Base-by-base conservation (phyloP, 768 basidiomycete genomes). In the Glaciozyma martinii region DNA sequence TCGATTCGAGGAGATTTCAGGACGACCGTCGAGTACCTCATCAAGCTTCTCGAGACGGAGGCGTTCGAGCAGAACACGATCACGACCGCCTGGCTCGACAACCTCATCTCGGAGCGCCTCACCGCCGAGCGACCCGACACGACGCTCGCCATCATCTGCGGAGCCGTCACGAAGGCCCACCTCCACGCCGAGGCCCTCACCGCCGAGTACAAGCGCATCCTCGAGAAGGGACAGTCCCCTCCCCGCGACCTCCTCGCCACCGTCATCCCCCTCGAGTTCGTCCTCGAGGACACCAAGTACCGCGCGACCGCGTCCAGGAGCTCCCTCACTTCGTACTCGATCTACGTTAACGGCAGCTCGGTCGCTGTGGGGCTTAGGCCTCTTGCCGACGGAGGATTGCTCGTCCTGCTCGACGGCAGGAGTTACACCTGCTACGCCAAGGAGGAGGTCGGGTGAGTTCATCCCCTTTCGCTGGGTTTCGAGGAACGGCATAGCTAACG, bases 1-100 rank as follows among this genome's bases (percentile, higher is more conserved):
- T 92, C 90, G 77, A 99, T 99, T 76, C 90, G 95, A 72, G 95
- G 95, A 63, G 95, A 99, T 77, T 99, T 99, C 81, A 80, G 95
- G 68, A 95, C 92, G 19, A 99, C 95, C 0, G 95, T 98, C 73
- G 95, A 99, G 77, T 99, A 99, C 77, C 85, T 95, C 70, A 98
- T 99, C 84, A 95, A 93, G 77, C 83, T 98, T 7, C 82, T 99
- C 66, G 92, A 98, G 77, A 83, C 95, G 60, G 88, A 92, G 69
- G 89, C 92, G 27, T 99, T 99, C 81, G 86, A 90, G 77, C 87
- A 93, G 72, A 99, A 99, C 78, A 90, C 89, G 5, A 89, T 99
- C 76, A 98, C 95, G 15, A 99, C 95, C 13, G 95, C 91, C 62
- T 99, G 95, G 95, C 82, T 99, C 59, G 95, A 99, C 77, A 90